These are phyloP conservation scores for Pleurotus djamor DNA, from an alignment of 768 basidiomycete species.

Conservation along the genomic window DNA sequence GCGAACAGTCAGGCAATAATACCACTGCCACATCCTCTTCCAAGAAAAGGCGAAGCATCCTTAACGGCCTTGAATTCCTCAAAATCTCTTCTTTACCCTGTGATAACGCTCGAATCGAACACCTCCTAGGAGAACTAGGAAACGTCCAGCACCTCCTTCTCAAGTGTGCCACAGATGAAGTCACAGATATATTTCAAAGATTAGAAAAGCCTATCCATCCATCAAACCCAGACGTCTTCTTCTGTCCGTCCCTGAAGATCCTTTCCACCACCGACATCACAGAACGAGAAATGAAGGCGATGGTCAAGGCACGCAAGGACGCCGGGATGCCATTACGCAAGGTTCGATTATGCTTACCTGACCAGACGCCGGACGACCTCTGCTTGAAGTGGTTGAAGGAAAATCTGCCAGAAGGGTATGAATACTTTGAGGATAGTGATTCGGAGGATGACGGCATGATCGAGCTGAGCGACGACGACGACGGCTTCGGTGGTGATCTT, in stretches of 20 bases:
- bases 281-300: slow-evolving; percentile 34
- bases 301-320: slow-evolving; percentile 41
- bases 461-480: slow-evolving; percentile 22
- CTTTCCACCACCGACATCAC: slow-evolving; percentile 44
- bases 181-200: slow-evolving; percentile 15
- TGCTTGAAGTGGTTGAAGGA: slow-evolving; percentile 51
- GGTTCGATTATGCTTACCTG: slow-evolving; percentile 40
- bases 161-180: slow-evolving; percentile 26
- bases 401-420: slow-evolving; percentile 44
- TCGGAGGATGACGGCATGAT: slow-evolving; percentile 30
- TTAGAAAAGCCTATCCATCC: slow-evolving; percentile 12
- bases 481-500: not conserved
- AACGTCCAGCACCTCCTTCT: slow-evolving; percentile 43
- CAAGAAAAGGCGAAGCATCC: slow-evolving; percentile 35
- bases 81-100: slow-evolving; percentile 53
- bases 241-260: slow-evolving; percentile 50
- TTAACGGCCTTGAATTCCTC: slow-evolving; percentile 47
- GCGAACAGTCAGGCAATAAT: not conserved
- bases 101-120: slow-evolving; percentile 23
- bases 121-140: slow-evolving; percentile 44
- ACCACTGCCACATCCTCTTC: slow-evolving; percentile 1
- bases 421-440: slow-evolving; percentile 55
- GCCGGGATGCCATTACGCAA: slow-evolving; percentile 44
- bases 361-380: slow-evolving; percentile 35
- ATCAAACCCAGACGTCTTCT: slow-evolving; percentile 19